Evolutionary conservation across 164 flowering plant genomes (phyloP), one percentile per base, ranked within the genome.

Genomic region (Sedum album): DNA sequence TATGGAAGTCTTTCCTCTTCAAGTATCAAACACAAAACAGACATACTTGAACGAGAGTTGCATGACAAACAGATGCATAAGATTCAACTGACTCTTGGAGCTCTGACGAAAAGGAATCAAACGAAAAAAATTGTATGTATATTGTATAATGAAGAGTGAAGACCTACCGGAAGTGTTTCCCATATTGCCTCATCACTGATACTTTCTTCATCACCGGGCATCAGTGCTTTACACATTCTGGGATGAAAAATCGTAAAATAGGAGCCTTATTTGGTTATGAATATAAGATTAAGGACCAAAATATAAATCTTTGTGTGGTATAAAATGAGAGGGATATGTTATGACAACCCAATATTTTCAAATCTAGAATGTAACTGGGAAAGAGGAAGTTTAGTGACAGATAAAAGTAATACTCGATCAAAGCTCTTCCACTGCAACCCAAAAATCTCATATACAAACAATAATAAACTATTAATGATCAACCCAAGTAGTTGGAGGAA

Each of bases 121-220:
- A n/a, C n/a, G n/a, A n/a, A n/a, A n/a, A 31, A 20, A 18, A 38
- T 10, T 13, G 35, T n/a, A n/a, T n/a, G n/a, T n/a, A 64, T 31
- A 8, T 18, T 8, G 13, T 8, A n/a, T n/a, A n/a, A 3, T 14
- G 13, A 1, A 14, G 5, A 35, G 7, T 35, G 20, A 35, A 23
- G 13, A 82, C 89, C 86, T 80, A 93, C 98, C 69, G 98, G 98
- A 76, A 93, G 93, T 21, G 94, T 86, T 76, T 93, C 98, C 96
- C 94, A 88, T 79, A 93, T 85, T 66, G 89, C 88, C 73, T 91
- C 96, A 79, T 91, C 94, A 77, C 76, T 86, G 82, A 88, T 79
- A 88, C 82, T 86, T 72, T 89, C 97, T 57, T 91, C 94, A 78
- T 93, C n/a, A n/a, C n/a, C n/a, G n/a, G n/a, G n/a, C n/a, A n/a